Base-by-base conservation (phyloP, 2,329 filamentous ascomycete species). In the Penicillium sp. region DNA sequence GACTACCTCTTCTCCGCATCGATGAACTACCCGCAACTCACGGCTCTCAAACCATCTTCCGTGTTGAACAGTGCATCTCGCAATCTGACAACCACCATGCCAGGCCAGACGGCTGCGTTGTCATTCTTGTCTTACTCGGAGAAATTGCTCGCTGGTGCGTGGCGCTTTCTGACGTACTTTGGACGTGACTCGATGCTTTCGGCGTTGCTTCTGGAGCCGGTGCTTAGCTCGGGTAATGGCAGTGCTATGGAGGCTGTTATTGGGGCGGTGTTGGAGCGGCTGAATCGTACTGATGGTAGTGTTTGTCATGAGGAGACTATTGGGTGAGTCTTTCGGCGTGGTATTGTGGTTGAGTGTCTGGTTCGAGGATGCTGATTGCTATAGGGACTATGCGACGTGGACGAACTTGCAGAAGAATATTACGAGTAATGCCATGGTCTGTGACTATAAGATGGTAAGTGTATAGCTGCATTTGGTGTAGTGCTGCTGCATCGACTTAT, bases 91-190 rank as follows among this genome's bases (percentile, higher is more conserved):
- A 63, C 73, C 0, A 73, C 84, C 49, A 75, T 82, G 33, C 73
- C 80, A 0, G 81, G 80, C 42, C 79, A 85, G 57, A 80, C 82
- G 0, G 79, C 78, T 0, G 85, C 86, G 0, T 74, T 89, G 0
- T 85, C 86, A 0, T 89, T 90, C 73, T 76, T 90, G 4, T 89
- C 88, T 0, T 90, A 89, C 65, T 84, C 80, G 0, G 78, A 86
- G 35, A 90, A 89, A 65, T 77, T 90, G 0, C 78, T 88, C 2
- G 87, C 88, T 1, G 87, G 87, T 12, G 86, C 85, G 4, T 90
- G 87, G 88, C 78, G 86, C 1, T 90, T 89, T 66, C 73, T 90
- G 49, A 89, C 87, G 0, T 90, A 89, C 68, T 89, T 90, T 74
- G 87, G 87, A 0, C 82, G 87, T 12, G 87, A 90, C 68, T 87